Base-by-base conservation (phyloP, 2,329 filamentous ascomycete genomes). In the Botryotinia calthae region DNA sequence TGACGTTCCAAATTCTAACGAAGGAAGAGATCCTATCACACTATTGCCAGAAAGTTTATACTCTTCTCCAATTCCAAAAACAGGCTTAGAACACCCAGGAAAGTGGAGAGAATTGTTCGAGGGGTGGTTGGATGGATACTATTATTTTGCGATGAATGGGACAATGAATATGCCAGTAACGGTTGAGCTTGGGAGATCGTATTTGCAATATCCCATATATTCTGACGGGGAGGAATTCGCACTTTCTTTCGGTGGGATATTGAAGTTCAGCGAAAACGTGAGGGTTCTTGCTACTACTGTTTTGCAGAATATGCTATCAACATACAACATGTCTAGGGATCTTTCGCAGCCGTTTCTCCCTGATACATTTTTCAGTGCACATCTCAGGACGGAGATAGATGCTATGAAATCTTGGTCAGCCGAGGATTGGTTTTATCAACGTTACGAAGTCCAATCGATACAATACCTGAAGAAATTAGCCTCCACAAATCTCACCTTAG, bases 401-500 rank as follows among this genome's bases (percentile, higher is more conserved):
- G 74, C 78, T 0, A 31, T 65, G 20, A 58, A 77, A 65, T 75
- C 42, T 0, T 79, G 76, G 78, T 37, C 70, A 4, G n/a, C 46
- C 2, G 66, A 75, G 4, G 71, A 71, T 12, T 61, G 46, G 48
- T 67, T 75, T 40, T 77, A 74, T 67, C 74, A 69, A 48, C 78
- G 72, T 20, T 79, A 76, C 66, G 75, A 76, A 44, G 76, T 75
- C 12, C 83, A 84, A 74, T 81, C 82, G 0, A 76, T 79, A 5
- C 75, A 76, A 7, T 83, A 83, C 73, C 77, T 84, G n/a, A 63
- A 77, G 40, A 79, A 82, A 73, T 79, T 82, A 0, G 51, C 76
- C 4, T 51, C 73, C 16, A 74, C 78, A 46, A 77, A 78, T 6
- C 73, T 81, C 1, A 58, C 75, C 0, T 66, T 84, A 25, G 80